These are phyloP conservation scores for Exserohilum rostratum DNA, from an alignment of 2,329 filamentous ascomycete species.

Conservation along the genomic window DNA sequence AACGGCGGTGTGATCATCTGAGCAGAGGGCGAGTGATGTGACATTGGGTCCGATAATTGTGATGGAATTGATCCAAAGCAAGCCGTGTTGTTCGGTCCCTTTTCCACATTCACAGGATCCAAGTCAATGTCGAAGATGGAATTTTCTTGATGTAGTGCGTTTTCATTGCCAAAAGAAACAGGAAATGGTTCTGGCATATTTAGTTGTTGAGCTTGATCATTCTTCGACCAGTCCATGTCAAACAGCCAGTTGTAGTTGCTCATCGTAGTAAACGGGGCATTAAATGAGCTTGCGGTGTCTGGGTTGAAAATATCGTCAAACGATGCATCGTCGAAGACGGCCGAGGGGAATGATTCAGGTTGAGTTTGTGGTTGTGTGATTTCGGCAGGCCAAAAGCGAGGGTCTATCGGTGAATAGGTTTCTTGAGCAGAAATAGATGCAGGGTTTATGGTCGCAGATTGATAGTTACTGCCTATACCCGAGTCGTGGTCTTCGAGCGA, in stretches of 20 bases:
- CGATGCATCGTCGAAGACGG: conserved; percentile 41
- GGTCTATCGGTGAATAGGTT: conserved; percentile 33
- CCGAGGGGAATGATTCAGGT: conserved; percentile 27
- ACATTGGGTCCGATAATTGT: conserved; percentile 30
- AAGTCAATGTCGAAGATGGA: conserved; percentile 35
- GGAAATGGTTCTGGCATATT: conserved; percentile 32
- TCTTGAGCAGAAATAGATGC: conserved; percentile 27
- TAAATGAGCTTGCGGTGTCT: conserved; percentile 68
- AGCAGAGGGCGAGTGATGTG: conserved; percentile 23
- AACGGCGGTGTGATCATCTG: conserved; percentile 29
- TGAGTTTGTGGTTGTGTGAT: conserved; percentile 37
- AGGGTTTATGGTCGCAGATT: conserved; percentile 23
- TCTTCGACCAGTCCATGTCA: conserved; percentile 50
- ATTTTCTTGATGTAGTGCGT: conserved; percentile 23
- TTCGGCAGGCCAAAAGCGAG: conserved; percentile 43
- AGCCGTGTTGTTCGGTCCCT: conserved; percentile 27
- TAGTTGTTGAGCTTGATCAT: conserved; percentile 23
- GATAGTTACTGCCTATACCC: conserved; percentile 28
- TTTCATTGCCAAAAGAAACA: conserved; percentile 26
- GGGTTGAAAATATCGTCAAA: conserved; percentile 64
- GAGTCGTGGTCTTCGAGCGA: conserved; percentile 41
- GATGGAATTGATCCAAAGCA: conserved; percentile 32
- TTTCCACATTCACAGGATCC: conserved; percentile 31
- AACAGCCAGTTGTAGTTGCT: conserved; percentile 69
- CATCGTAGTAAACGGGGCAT: conserved; percentile 68